Evolutionary conservation across 78 protist species (phyloP), one percentile per base, ranked within the genome.

Genomic region (Paulinella micropora): DNA sequence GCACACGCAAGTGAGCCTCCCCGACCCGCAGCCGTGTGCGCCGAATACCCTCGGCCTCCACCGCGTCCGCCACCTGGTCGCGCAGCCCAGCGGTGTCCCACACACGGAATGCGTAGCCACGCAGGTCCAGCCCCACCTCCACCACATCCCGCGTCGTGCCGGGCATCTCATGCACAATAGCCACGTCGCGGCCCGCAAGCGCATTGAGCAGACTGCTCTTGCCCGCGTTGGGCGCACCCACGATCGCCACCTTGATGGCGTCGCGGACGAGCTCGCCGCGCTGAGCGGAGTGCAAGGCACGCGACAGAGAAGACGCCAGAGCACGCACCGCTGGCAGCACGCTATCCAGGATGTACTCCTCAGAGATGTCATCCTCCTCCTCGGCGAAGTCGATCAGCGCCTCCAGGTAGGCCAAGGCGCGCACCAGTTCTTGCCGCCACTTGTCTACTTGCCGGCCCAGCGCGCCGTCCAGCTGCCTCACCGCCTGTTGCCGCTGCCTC

Each of bases 341-440:
- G 31, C 67, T 9, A 6, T 6, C 31, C 34, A 69, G 81, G 37
- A 69, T 2, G 1, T 2, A 2, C 77, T 2, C 36, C 1, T n/a
- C 90, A 0, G 92, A 39, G 29, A 89, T 93, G n/a, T 67, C 91
- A 9, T 91, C 93, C 37, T 92, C 96, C 67, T 93, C 95, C 36
- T 96, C 97, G 31, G 95, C 97, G 88, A 95, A 96, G 64, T 96
- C 98, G 29, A 96, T 94, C 41, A 90, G 83, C 39, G 97, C 98
- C 86, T 95, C 96, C 39, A 92, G 85, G 87, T 95, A 92, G 0
- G 97, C 97, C 69, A 93, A 64, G 39, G 77, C 0, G 37, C 38
- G 15, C n/a, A 86, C 2, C 4, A 95, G 36, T 67, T 34, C 77
- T 1, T n/a, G n/a, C n/a, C n/a, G n/a, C n/a, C n/a, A n/a, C n/a